Base-by-base conservation (phyloP, 1,284 basidiomycete genomes). In the Inonotus hispidus region DNA sequence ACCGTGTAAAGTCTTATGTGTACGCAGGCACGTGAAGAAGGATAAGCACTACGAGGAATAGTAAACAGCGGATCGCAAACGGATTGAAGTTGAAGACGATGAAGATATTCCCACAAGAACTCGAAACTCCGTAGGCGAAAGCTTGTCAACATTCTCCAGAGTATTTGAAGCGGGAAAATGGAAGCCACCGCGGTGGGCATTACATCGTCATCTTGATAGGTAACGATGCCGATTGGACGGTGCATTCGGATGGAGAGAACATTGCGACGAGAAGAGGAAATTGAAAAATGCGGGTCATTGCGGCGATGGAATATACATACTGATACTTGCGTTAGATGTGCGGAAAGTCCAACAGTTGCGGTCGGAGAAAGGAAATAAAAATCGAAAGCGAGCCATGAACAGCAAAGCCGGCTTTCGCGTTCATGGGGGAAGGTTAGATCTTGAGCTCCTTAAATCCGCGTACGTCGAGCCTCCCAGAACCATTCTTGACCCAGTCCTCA, bases 401-500 rank as follows among this genome's bases (percentile, higher is more conserved):
- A 8, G 2, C 16, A 27, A 52, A 27, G 35, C 50, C 50, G n/a
- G 50, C 21, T 29, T 52, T 35, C 16, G 14, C 14, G 3, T n/a
- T 16, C 57, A 21, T 4, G n/a, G 10, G 32, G n/a, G 50, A 29
- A 32, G 43, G 70, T 65, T 70, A 90, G 67, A 92, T 92, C 81
- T 83, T 89, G 70, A 92, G 71, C 75, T 92, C 90, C 66, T 87
- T 78, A 72, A 92, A 92, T 56, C 89, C 89, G 61, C 89, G 77
- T 62, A 91, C 88, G 71, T 92, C 89, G 62, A 92, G 72, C 66
- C 89, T 75, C 59, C 89, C 89, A 41, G 80, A 81, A 60, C 90
- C 89, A 72, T 88, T 92, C 68, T 75, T 78, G 67, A 74, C 74
- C 89, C 89, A 92, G 72, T 90, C 87, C 56, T 71, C 78, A 50